Conservation (phyloP, 305 asterid genomes). For the Fraxinus angustifolia region DNA sequence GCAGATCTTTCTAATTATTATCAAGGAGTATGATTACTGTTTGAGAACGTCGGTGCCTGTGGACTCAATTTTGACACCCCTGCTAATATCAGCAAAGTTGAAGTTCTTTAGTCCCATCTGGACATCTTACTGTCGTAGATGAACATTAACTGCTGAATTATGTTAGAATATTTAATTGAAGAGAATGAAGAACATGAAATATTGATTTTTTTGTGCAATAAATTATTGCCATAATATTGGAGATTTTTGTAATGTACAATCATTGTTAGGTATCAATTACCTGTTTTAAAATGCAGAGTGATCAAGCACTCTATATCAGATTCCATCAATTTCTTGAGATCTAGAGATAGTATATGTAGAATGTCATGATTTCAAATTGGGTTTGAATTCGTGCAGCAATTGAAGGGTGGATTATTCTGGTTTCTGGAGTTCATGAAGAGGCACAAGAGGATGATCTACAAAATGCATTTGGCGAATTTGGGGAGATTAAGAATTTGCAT, state of each 20-base stretch:
- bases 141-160: background rate
- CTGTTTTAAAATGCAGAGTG: background rate
- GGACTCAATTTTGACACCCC: background rate
- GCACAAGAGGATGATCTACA: constrained; percentile 89
- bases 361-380: constrained; percentile 18
- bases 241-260: background rate
- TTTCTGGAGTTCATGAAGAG: constrained; percentile 92
- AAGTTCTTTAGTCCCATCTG: background rate
- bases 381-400: constrained; percentile 56
- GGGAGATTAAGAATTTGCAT: constrained; percentile 84
- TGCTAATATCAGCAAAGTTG: background rate
- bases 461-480: constrained; percentile 70
- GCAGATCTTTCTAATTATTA: background rate
- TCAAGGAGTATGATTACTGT: background rate
- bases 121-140: background rate
- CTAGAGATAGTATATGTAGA: background rate
- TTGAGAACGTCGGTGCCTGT: background rate
- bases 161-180: background rate
- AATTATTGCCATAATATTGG: background rate
- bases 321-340: background rate
- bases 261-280: background rate
- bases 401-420: constrained; percentile 96
- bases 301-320: background rate
- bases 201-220: background rate
- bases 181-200: background rate